A percentile compares a stretch with the other conserved stretches of the same genome.
Conservation (phyloP, 2,329 filamentous ascomycete genomes). For the Pseudogymnoascus sp. region DNA sequence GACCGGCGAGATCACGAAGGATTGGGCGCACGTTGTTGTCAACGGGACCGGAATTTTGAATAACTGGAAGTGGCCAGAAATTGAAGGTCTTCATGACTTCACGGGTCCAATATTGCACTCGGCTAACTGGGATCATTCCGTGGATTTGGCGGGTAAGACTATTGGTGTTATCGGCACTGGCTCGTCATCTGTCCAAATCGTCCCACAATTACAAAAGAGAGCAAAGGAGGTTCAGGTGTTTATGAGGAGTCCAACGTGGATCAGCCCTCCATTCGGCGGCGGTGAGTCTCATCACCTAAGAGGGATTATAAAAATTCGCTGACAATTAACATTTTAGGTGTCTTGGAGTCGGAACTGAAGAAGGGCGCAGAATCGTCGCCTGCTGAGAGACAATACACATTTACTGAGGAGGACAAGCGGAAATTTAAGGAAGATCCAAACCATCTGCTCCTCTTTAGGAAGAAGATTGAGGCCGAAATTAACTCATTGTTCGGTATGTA, state of each 20-base stretch:
- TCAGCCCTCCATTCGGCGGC: conserved; percentile 17
- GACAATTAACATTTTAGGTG: conserved; percentile 9
- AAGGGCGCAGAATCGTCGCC: conserved; percentile 24
- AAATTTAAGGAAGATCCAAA: conserved; percentile 34
- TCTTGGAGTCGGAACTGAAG: conserved; percentile 24
- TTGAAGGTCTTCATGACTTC: conserved; percentile 39
- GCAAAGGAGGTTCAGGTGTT: conserved; percentile 27
- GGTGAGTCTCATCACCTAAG: conserved; percentile 9
- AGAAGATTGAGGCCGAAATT: conserved; percentile 36
- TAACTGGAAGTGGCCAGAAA: conserved; percentile 37
- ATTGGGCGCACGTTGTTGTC: conserved; percentile 20
- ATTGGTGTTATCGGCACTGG: conserved; percentile 32
- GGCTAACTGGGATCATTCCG: conserved; percentile 33
- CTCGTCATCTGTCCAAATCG: conserved; percentile 30
- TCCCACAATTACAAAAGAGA: conserved; percentile 22
- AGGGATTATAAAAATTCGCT: neutral
- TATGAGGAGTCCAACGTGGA: conserved; percentile 18
- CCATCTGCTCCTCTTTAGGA: conserved; percentile 34
- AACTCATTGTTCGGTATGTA: conserved; percentile 37
- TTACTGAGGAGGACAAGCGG: conserved; percentile 32
- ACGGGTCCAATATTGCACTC: conserved; percentile 39
- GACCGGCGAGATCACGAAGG: conserved; percentile 28
- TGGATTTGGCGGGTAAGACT: conserved; percentile 29
- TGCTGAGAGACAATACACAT: conserved; percentile 34
- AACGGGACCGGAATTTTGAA: conserved; percentile 22